Evolutionary conservation across 768 basidiomycete genomes (phyloP), one percentile per base, ranked within the genome.

Genomic region (Boletus fagicola): DNA sequence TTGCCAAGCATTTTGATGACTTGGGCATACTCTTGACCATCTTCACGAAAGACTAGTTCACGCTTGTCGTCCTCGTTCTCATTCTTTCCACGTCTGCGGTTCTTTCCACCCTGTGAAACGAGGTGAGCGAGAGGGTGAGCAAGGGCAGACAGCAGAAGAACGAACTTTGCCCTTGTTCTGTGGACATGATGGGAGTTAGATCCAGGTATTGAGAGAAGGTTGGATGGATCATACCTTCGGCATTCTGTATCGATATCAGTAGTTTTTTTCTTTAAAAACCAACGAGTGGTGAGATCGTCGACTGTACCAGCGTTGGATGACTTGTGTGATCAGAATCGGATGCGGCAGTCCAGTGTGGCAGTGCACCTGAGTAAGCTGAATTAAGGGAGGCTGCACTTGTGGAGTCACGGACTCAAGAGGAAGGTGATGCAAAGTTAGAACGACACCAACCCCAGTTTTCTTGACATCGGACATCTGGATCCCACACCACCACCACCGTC

Each of bases 11-110:
- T 99, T 80, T 98, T 99, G 53, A 78, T 87, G 50, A 98, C 97
- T 74, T 98, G 97, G 16, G 94, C 97, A 74, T 99, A 99, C 74
- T 98, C 94, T 76, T 99, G 97, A 8, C 96, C 96, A 69, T 98
- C 97, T 74, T 98, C 96, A 68, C 92, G 89, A 82, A 98, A 98
- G 40, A 98, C 94, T 55, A 98, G 84, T 74, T 99, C 97, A 66
- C 97, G 90, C 82, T 98, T 98, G 79, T 97, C 92, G 66, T 92
- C 91, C 54, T 98, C 97, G 77, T 96, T 97, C 80, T 99, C 96
- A 77, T 98, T 98, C 85, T 99, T 99, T 82, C 97, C 97, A 78
- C 97, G 84, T 84, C 97, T 84, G 77, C 96, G 85, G 79, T 98
- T 99, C 83, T 99, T 98, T 61, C 96, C 97, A 73, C 96, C 96